These are phyloP conservation scores for Actinidia chinensis DNA, from an alignment of 179 eudicot species.

Conservation along the genomic window DNA sequence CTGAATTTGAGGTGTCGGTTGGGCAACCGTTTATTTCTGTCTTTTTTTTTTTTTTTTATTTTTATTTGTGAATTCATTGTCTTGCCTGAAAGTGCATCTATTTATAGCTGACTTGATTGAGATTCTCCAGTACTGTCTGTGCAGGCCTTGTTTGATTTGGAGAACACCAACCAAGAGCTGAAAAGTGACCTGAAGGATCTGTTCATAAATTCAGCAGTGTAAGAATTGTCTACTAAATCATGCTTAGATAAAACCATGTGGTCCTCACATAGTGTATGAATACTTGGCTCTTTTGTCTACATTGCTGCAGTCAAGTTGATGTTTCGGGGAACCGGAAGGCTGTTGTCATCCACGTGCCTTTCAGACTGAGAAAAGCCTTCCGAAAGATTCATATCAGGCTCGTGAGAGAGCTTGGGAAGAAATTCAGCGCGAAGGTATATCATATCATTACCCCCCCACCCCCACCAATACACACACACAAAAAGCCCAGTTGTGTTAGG, in stretches of 20 bases:
- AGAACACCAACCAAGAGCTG: slow-evolving; percentile 39
- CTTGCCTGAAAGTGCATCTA: not conserved
- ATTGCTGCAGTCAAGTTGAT: slow-evolving; percentile 40
- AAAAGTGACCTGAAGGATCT: slow-evolving; percentile 49
- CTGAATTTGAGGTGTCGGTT: slow-evolving; percentile 44
- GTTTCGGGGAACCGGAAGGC: slow-evolving; percentile 49
- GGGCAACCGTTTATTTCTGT: slow-evolving; percentile 37
- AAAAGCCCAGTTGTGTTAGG: not conserved
- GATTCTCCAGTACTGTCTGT: not conserved
- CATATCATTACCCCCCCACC: not conserved
- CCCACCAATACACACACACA: too few species aligned
- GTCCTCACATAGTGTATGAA: not conserved
- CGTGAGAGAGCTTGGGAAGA: slow-evolving; percentile 55
- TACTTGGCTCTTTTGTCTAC: not conserved
- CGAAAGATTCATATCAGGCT: slow-evolving; percentile 42
- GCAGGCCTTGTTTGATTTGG: slow-evolving; percentile 48
- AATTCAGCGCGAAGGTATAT: slow-evolving; percentile 55
- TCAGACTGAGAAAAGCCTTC: slow-evolving; percentile 46
- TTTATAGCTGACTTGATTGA: not conserved
- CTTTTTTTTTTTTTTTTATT: too few species aligned
- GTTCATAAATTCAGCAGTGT: slow-evolving; percentile 47
- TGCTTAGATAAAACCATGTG: not conserved
- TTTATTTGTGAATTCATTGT: too few species aligned
- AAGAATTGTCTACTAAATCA: slow-evolving; percentile 14
- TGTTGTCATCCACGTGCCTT: slow-evolving; percentile 45